phyloP scores from a whole-genome alignment of 495 filamentous ascomycete genomes.

The Annulohypoxylon nitens region DNA sequence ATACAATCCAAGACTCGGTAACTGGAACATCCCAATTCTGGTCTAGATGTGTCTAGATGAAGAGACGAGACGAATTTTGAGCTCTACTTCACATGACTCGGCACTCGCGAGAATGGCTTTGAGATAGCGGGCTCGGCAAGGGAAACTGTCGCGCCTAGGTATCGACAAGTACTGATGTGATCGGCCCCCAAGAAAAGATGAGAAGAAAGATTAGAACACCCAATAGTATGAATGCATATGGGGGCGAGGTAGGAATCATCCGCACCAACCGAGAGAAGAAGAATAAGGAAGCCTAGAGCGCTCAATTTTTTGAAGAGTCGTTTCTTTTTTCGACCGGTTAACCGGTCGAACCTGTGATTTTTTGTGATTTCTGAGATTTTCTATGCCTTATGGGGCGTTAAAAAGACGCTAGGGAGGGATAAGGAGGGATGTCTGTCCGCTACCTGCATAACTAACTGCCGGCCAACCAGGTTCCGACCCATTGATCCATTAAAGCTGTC shows the following conservation, averaged over 20 bases:
- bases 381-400: constrained; percentile 2
- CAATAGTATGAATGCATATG: background rate
- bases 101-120: background rate
- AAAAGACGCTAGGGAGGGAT: background rate
- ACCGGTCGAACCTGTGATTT: constrained; percentile 1
- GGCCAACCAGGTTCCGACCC: constrained; percentile 30
- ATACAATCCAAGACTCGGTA: background rate
- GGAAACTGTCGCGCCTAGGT: background rate
- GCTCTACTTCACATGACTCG: constrained; percentile 12
- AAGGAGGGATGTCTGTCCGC: background rate
- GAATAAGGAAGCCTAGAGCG: constrained; percentile 38
- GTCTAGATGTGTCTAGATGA: background rate
- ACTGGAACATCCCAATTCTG: background rate
- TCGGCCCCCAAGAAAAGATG: constrained; percentile 20
- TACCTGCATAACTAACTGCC: constrained; percentile 41
- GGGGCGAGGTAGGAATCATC: constrained; percentile 8
- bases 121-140: constrained; percentile 18
- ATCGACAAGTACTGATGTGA: constrained; percentile 25
- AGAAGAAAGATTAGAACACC: background rate
- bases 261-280: constrained; percentile 34
- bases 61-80: constrained; percentile 9
- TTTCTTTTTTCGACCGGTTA: background rate
- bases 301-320: constrained; percentile 5
- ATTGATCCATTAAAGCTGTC: constrained; percentile 5
- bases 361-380: background rate